Conservation (phyloP, 2,329 filamentous ascomycete genomes). For the Tolypocladium endophyticum region DNA sequence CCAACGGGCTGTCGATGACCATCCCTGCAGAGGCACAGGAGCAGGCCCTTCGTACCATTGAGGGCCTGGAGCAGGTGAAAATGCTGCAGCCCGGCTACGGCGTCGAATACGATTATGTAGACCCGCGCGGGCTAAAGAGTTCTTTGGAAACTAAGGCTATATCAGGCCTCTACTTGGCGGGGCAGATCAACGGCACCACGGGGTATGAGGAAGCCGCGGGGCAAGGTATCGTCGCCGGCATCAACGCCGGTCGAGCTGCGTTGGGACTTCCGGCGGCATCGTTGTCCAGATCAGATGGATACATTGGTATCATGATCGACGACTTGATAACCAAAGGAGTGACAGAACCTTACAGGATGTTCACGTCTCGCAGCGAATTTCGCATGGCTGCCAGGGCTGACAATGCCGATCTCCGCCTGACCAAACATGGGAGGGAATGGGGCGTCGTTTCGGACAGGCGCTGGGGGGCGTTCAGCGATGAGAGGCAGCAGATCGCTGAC, state of each 20-base stretch:
- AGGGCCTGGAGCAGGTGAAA: slow-evolving; percentile 75
- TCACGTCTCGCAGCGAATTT: slow-evolving; percentile 91
- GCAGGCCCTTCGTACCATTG: slow-evolving; percentile 72
- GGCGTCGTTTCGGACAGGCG: slow-evolving; percentile 71
- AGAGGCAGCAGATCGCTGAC: slow-evolving; percentile 55
- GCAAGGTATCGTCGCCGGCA: slow-evolving; percentile 84
- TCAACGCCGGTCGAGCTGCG: slow-evolving; percentile 81
- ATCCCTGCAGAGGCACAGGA: slow-evolving; percentile 82
- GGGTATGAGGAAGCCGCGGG: slow-evolving; percentile 96
- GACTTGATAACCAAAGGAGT: slow-evolving; percentile 95
- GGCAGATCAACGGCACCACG: slow-evolving; percentile 96
- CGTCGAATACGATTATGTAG: slow-evolving; percentile 97
- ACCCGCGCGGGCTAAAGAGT: slow-evolving; percentile 77
- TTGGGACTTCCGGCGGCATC: slow-evolving; percentile 53
- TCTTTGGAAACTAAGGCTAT: slow-evolving; percentile 93
- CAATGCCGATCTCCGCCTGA: slow-evolving; percentile 85
- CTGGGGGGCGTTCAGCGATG: slow-evolving; percentile 60
- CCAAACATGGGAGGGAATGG: slow-evolving; percentile 61
- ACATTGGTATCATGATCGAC: slow-evolving; percentile 98
- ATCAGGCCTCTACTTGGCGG: slow-evolving; percentile 77
- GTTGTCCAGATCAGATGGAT: slow-evolving; percentile 75
- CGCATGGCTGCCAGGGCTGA: slow-evolving; percentile 86
- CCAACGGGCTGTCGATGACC: slow-evolving; percentile 96
- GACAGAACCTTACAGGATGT: slow-evolving; percentile 96
- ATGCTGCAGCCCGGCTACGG: slow-evolving; percentile 97